A percentile compares a stretch with the other conserved stretches of the same genome.
Conservation (phyloP, 2,329 filamentous ascomycete species). For the Ophiostoma piceae region DNA sequence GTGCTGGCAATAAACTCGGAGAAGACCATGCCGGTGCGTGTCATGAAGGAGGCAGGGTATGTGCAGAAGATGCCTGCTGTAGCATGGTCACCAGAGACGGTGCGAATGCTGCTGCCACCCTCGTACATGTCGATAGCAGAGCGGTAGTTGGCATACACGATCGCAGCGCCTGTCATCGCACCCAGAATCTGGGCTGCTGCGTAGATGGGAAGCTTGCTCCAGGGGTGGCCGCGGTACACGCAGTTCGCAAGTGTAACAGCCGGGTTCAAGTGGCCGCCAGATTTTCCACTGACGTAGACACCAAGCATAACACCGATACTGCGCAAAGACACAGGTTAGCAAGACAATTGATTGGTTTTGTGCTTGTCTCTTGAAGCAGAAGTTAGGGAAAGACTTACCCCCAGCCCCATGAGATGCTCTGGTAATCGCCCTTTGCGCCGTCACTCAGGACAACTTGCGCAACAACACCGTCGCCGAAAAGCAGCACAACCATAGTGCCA, state of each 20-base stretch:
- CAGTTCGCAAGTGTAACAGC: slow-evolving; percentile 44
- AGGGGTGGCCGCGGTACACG: slow-evolving; percentile 54
- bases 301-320: slow-evolving; percentile 64
- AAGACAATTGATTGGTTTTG: neutral
- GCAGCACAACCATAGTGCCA: slow-evolving; percentile 60
- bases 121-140: slow-evolving; percentile 38
- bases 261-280: slow-evolving; percentile 52
- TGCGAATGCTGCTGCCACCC: slow-evolving; percentile 32
- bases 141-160: slow-evolving; percentile 54
- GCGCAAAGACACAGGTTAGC: neutral
- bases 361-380: neutral
- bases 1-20: slow-evolving; percentile 54
- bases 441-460: slow-evolving; percentile 61
- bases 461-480: slow-evolving; percentile 67
- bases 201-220: slow-evolving; percentile 53
- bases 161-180: slow-evolving; percentile 49
- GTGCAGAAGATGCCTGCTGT: slow-evolving; percentile 52
- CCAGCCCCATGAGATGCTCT: slow-evolving; percentile 48
- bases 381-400: slow-evolving; percentile 36
- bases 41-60: slow-evolving; percentile 47
- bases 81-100: slow-evolving; percentile 40
- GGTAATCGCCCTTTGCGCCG: slow-evolving; percentile 44
- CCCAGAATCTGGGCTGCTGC: slow-evolving; percentile 54
- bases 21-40: slow-evolving; percentile 52
- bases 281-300: slow-evolving; percentile 48